Evolutionary conservation across 1,139 yeast species (phyloP), one percentile per base, ranked within the genome.

Genomic region (Pichia kudriavzevii): DNA sequence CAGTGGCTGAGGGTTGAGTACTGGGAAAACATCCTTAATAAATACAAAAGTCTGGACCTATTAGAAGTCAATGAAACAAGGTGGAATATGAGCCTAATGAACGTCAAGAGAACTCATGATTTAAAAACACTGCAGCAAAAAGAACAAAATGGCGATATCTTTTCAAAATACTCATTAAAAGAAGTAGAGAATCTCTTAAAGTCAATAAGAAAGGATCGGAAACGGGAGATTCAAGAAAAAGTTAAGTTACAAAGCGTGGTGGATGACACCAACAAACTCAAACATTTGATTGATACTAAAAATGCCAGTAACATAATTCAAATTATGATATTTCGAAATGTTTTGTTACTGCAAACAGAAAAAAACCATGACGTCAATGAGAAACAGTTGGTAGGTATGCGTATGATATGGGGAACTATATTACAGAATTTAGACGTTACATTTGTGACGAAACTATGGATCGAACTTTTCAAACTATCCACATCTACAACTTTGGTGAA

Each of bases 1-100:
- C 62, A 59, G 8, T 93, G 98, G 97, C 59, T 91, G 3, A 69
- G 67, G 56, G 70, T 64, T 9, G 66, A 81, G 50, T 91, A 80
- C 59, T 91, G 98, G 99, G 49, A 54, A 28, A 63, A 61, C 22
- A 56, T 70, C 10, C 19, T 30, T 54, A 56, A 22, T 50, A 50
- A 30, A 12, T 34, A 35, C 20, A 30, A 35, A 15, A 18, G 20
- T 4, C 25, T 22, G 8, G 26, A 22, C 7, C 13, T 39, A 11
- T 9, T 36, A 12, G 28, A 27, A 5, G 22, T 32, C 4, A n/a
- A n/a, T 22, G 10, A 24, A 2, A 17, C 16, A 8, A 26, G 23
- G n/a, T 35, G 45, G 40, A 18, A 48, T n/a, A 3, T 58, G 50
- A 5, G 59, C 58, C 18, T 50, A 48, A 5, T 55, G 47, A 4